Base-by-base conservation (phyloP, 805 yeast species). In the Clavispora vitiphila region DNA sequence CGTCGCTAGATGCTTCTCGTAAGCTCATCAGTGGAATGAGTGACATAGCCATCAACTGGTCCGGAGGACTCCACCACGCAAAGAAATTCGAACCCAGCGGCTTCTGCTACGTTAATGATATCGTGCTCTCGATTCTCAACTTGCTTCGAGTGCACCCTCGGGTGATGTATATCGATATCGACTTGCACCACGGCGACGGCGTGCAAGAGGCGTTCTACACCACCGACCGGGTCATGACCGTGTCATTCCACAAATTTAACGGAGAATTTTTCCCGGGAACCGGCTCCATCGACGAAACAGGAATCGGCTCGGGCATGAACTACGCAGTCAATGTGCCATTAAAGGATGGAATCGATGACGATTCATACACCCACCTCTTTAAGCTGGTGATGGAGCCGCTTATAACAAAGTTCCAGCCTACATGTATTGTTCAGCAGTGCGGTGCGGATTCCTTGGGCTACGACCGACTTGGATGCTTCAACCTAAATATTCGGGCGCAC, bases 211-310 rank as follows among this genome's bases (percentile, higher is more conserved):
- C 97, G 1, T 91, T 91, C 58, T 86, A 91, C 66, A 78, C 93
- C 14, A 86, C 96, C 2, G 98, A 90, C 62, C 71, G 98, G 46
- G 98, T 90, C 35, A 89, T 90, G 96, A 90, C 97, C 1, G 90
- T 90, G 52, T 84, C 95, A 9, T 90, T 90, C 73, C 98, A 90
- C 72, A 91, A 89, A 65, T 91, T 83, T 62, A 78, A 78, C 54
- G 98, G 98, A 16, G 93, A 88, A 62, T 91, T 88, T 60, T 91
- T 91, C 74, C 99, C 99, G 3, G 97, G 96, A 11, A 91, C 99
- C 0, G 99, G 99, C 20, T 86, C 86, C 52, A 76, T 89, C 38
- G 86, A 90, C 54, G 99, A 91, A 57, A 73, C 71, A 18, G 99
- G 99, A 29, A 73, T 90, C 14, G 96, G 95, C 8, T 81, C 78